A percentile compares a stretch with the other conserved stretches of the same genome.
Evolutionary conservation across 371 early-diverging fungal genomes (phyloP).

Genomic region (Blastocladiella emersonii): DNA sequence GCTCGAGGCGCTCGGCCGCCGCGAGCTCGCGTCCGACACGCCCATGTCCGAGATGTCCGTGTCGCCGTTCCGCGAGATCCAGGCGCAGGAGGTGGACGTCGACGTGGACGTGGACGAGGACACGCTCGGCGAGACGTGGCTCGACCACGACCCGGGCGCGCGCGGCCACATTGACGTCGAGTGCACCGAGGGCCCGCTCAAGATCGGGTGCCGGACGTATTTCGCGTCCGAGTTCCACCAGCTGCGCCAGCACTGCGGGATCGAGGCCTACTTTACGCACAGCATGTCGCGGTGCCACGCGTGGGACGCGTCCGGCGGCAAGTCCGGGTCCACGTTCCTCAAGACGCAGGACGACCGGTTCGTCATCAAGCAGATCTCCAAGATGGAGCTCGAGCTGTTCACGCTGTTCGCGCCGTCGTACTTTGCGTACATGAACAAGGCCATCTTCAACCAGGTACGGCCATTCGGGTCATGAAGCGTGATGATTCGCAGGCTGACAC

Average conservation of each 20-base stretch:
- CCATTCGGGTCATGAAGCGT: not conserved
- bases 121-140: not conserved
- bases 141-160: not conserved
- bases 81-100: not conserved
- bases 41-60: not conserved
- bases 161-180: not conserved
- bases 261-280: conserved; percentile 67
- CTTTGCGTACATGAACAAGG: conserved; percentile 75
- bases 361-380: conserved; percentile 78
- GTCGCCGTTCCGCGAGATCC: not conserved
- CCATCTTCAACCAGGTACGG: conserved; percentile 56
- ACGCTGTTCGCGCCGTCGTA: conserved; percentile 80
- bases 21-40: not conserved
- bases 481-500: not conserved
- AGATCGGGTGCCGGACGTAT: conserved; percentile 71
- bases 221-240: conserved; percentile 88
- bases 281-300: conserved; percentile 68
- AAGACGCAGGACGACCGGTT: conserved; percentile 86
- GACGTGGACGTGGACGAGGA: not conserved
- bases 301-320: conserved; percentile 78
- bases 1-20: conserved; percentile 7
- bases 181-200: conserved; percentile 49
- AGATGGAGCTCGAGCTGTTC: conserved; percentile 76
- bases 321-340: conserved; percentile 77
- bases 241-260: conserved; percentile 64